A percentile compares a stretch with the other conserved stretches of the same genome.
Conservation (phyloP, 495 filamentous ascomycete genomes). For the Glarea lozoyensis region DNA sequence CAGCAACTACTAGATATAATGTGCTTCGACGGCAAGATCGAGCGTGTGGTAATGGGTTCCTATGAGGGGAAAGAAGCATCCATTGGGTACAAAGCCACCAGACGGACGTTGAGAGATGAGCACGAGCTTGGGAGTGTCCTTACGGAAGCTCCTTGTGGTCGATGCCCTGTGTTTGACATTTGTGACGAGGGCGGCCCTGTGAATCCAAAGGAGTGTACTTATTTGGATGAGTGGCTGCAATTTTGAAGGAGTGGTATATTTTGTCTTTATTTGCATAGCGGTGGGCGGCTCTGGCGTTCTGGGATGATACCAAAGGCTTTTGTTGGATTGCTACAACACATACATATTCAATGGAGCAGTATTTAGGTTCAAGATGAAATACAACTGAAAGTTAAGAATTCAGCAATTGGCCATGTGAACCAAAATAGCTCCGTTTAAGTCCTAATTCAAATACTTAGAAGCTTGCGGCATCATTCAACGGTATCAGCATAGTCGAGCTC, state of each 20-base stretch:
- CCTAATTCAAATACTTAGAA: no score
- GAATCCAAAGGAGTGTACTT: conserved; percentile 81
- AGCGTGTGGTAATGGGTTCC: conserved; percentile 51
- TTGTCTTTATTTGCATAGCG: conserved; percentile 15
- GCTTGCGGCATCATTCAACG: no score
- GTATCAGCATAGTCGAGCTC: no score
- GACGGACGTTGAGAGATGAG: conserved; percentile 28
- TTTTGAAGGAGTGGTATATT: neutral
- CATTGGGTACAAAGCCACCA: conserved; percentile 38
- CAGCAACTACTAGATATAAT: conserved; percentile 76
- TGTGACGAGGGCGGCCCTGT: conserved; percentile 85
- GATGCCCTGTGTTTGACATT: conserved; percentile 87
- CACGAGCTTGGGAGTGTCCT: conserved; percentile 33
- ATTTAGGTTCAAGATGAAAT: no score
- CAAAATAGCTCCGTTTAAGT: no score
- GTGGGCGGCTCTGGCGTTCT: conserved; percentile 13
- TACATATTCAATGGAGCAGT: no score
- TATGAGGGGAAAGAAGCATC: conserved; percentile 36
- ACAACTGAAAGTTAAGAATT: no score
- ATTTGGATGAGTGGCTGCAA: conserved; percentile 76
- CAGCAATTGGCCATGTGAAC: no score
- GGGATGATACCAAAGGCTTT: conserved; percentile 17
- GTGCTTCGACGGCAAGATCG: conserved; percentile 70
- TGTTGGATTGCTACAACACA: no score
- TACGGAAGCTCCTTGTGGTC: conserved; percentile 82